phyloP scores from a whole-genome alignment of 2,329 filamentous ascomycete species.

The Onygena corvina region DNA sequence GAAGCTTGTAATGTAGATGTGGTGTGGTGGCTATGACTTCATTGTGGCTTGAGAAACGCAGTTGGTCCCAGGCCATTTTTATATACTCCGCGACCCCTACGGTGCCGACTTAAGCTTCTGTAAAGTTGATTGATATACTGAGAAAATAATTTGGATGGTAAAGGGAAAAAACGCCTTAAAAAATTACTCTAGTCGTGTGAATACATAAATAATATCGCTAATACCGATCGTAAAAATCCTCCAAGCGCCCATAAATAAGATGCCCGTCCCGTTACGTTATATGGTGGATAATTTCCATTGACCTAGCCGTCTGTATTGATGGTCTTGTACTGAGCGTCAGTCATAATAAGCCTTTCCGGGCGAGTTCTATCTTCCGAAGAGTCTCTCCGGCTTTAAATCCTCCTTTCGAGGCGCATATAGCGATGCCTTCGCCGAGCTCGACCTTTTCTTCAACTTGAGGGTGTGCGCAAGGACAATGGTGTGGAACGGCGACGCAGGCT shows the following conservation, averaged over 20 bases:
- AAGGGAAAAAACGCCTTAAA: background rate
- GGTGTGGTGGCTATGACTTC: background rate
- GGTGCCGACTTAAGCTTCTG: background rate
- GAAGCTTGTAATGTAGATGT: background rate
- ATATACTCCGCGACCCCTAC: no score
- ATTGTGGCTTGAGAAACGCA: background rate
- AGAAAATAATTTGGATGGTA: background rate
- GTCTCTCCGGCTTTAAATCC: slow-evolving; percentile 38
- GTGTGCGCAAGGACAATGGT: slow-evolving; percentile 91
- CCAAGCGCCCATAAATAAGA: background rate
- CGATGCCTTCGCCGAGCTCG: slow-evolving; percentile 42
- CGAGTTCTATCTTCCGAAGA: slow-evolving; percentile 38
- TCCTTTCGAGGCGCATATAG: slow-evolving; percentile 38
- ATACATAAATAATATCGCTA: slow-evolving; percentile 5
- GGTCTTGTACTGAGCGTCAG: background rate
- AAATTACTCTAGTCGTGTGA: background rate
- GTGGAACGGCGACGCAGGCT: slow-evolving; percentile 88
- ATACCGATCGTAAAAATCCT: background rate
- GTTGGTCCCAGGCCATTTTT: no score
- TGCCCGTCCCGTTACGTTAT: background rate
- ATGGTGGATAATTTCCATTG: background rate
- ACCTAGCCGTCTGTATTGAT: background rate
- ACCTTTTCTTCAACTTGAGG: slow-evolving; percentile 65
- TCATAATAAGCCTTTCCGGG: slow-evolving; percentile 39
- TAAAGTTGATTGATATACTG: background rate